These are phyloP conservation scores for Heliocybe sulcata DNA, from an alignment of 1,284 basidiomycete species.

Conservation along the genomic window DNA sequence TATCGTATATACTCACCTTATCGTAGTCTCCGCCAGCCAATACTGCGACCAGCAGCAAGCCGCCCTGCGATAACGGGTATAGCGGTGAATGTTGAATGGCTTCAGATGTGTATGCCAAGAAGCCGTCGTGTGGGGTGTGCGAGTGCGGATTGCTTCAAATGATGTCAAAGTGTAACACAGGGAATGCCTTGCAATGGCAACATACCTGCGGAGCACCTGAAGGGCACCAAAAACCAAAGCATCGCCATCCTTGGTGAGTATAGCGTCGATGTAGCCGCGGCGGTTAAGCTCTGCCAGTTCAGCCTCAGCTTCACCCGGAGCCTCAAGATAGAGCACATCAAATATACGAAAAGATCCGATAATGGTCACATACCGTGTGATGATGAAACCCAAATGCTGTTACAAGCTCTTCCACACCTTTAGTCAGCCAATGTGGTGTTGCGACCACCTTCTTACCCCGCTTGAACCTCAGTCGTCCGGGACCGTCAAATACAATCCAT, in stretches of 20 bases:
- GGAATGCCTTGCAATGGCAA: not conserved
- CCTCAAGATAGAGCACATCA: slow-evolving; percentile 21
- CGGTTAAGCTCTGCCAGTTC: slow-evolving; percentile 53
- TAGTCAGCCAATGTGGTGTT: slow-evolving; percentile 33
- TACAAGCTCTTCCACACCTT: slow-evolving; percentile 35
- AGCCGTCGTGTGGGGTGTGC: slow-evolving; percentile 32
- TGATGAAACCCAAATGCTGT: slow-evolving; percentile 56
- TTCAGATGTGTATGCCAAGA: slow-evolving; percentile 35
- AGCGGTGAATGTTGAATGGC: slow-evolving; percentile 28
- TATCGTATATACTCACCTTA: slow-evolving; percentile 29
- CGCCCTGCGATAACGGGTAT: slow-evolving; percentile 40
- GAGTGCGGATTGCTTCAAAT: slow-evolving; percentile 29
- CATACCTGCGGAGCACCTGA: slow-evolving; percentile 27
- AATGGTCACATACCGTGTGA: slow-evolving; percentile 34
- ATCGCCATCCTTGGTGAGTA: slow-evolving; percentile 62
- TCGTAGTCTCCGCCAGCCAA: slow-evolving; percentile 65
- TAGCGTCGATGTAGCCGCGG: slow-evolving; percentile 47
- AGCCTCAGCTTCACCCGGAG: slow-evolving; percentile 63
- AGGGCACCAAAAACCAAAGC: slow-evolving; percentile 28
- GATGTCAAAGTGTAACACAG: not conserved
- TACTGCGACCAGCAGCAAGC: slow-evolving; percentile 59
- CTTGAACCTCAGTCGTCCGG: slow-evolving; percentile 49
- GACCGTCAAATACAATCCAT: slow-evolving; percentile 71
- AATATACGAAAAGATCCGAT: slow-evolving; percentile 10
- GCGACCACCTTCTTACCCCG: slow-evolving; percentile 40